Percentiles rank a stretch among this genome's conserved stretches.
Evolutionary conservation across 2,329 filamentous ascomycete genomes (phyloP).

Genomic region (Cercospora sojina): DNA sequence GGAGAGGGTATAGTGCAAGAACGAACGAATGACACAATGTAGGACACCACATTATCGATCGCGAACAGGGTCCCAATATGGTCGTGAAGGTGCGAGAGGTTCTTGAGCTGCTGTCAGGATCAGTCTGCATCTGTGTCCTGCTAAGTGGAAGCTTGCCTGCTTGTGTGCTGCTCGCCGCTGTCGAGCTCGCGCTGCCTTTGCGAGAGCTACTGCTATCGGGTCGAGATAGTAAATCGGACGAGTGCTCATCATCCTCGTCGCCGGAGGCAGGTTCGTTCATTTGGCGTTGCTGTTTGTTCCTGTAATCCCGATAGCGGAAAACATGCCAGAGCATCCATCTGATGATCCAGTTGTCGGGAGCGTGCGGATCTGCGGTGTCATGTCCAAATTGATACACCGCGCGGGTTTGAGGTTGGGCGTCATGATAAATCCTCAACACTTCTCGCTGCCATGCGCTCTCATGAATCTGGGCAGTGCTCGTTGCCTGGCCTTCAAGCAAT

Average conservation of each 20-base stretch:
- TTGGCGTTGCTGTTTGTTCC: slow-evolving; percentile 35
- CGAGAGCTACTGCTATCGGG: slow-evolving; percentile 9
- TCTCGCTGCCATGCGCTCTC: slow-evolving; percentile 47
- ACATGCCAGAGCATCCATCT: slow-evolving; percentile 52
- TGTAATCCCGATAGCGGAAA: slow-evolving; percentile 47
- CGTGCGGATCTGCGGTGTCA: slow-evolving; percentile 39
- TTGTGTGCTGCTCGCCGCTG: slow-evolving; percentile 6
- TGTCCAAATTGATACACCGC: slow-evolving; percentile 44
- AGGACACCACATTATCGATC: slow-evolving; percentile 3
- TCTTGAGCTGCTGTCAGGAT: slow-evolving; percentile 1
- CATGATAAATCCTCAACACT: slow-evolving; percentile 42
- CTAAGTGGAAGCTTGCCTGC: not conserved
- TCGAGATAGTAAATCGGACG: slow-evolving; percentile 3
- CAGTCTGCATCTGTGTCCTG: not conserved
- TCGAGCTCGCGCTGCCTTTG: slow-evolving; percentile 7
- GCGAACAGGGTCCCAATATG: slow-evolving; percentile 23
- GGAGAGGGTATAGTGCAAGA: not conserved
- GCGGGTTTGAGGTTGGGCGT: slow-evolving; percentile 40
- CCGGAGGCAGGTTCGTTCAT: slow-evolving; percentile 5
- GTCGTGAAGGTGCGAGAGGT: not conserved
- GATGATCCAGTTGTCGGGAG: slow-evolving; percentile 50
- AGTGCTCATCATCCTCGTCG: slow-evolving; percentile 5
- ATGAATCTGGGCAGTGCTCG: slow-evolving; percentile 45
- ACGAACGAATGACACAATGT: not conserved
- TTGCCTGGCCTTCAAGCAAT: slow-evolving; percentile 37